Base-by-base conservation (phyloP, 1,284 basidiomycete genomes). In the Mycosarcoma maydis region DNA sequence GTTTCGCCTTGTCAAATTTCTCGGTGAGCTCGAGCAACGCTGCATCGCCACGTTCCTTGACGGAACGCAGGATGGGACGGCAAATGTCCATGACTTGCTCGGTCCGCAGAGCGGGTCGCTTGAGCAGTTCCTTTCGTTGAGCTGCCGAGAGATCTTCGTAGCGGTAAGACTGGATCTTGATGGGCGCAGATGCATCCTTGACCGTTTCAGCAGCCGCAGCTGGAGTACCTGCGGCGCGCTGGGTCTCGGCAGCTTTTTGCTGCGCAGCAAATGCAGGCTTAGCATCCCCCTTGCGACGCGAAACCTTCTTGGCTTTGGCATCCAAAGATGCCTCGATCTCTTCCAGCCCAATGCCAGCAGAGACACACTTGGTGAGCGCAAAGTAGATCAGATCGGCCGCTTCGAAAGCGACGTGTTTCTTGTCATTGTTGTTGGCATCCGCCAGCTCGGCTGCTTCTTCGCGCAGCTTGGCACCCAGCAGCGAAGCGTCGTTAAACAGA, bases 371-470 rank as follows among this genome's bases (percentile, higher is more conserved):
- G 16, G 91, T 88, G 67, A 99, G 84, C 2, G 91, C 89, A 83
- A 99, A 99, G 85, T 98, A 99, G 44, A 97, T 77, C 34, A 99
- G 85, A 83, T 99, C 96, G 0, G 95, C 95, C 3, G 94, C 92
- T 83, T 99, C 96, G 70, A 95, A 96, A 0, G 93, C 91, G n/a
- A 98, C 86, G 46, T 81, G 80, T 43, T 73, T 53, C 40, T 94
- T 90, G 48, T 92, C 90, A 78, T 88, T 87, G 5, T 88, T 88
- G 73, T 88, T 85, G 14, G 96, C 96, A 23, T 87, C 86, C 77
- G 94, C 95, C 13, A 99, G 87, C 83, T 99, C 96, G 76, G 95
- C 92, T 0, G 96, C 96, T 83, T 99, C 96, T 83, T 99, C 96
- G 88, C 92, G 92, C 64, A 99, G 93, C 85, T 99, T 99, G 47